Evolutionary conservation across 2,329 filamentous ascomycete species (phyloP), one percentile per base, ranked within the genome.

Genomic region (Alternaria arbusti): DNA sequence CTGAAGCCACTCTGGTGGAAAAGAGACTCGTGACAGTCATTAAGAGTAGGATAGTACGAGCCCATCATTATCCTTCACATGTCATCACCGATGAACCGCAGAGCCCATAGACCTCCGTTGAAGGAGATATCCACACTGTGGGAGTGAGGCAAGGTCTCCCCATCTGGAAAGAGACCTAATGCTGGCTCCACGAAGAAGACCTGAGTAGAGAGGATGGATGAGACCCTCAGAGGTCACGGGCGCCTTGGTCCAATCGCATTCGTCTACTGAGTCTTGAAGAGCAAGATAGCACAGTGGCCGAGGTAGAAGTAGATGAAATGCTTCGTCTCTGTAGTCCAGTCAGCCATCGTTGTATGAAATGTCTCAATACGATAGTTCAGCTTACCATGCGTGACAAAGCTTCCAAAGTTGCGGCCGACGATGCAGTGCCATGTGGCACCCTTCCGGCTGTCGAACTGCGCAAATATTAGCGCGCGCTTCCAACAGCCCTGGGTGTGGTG

Each of bases 261-360:
- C 57, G 58, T 66, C 70, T 79, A 98, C 88, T 97, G 95, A 44
- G 96, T 99, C 88, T 99, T 99, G 89, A 98, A 99, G 57, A 99
- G 90, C 60, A 99, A 88, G 79, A 99, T 98, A 64, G 96, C 96
- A 82, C 94, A 97, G 86, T 98, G 96, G 58, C 96, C 96, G 64
- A 99, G 91, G 85, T 99, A 99, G 86, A 99, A 99, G 86, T 99
- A 99, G 81, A 99, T 97, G 86, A 99, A 99, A 83, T 99, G 96
- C 85, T 98, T 98, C 26, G 96, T 98, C 83, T 98, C 96, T 97
- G 84, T 40, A 45, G 9, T 4, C 6, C 13, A 23, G 52, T 78
- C 32, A 77, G 77, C 47, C 6, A 13, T 15, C 3, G 15, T 17
- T 10, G 7, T 4, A 12, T 13, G 26, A 26, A 13, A 20, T 4